Percentiles rank a stretch among this genome's conserved stretches.
phyloP scores from a whole-genome alignment of 1,139 yeast genomes.

The Kluyveromyces sp. region DNA sequence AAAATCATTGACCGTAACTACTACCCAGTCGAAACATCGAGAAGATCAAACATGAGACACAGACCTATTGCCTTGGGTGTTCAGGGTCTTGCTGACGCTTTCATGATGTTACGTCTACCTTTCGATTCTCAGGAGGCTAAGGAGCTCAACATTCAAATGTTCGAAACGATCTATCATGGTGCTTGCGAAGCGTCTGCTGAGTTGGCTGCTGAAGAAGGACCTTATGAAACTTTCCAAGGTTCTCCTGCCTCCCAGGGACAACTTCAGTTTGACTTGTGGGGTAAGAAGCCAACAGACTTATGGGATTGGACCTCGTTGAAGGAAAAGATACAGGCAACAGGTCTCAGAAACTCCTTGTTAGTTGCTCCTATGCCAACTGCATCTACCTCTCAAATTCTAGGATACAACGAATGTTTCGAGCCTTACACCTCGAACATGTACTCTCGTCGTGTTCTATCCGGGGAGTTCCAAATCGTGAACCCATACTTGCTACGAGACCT shows the following conservation, averaged over 20 bases:
- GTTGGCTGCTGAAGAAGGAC: slow-evolving; percentile 57
- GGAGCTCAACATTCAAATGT: slow-evolving; percentile 66
- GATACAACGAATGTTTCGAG: slow-evolving; percentile 86
- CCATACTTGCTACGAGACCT: slow-evolving; percentile 75
- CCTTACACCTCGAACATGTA: slow-evolving; percentile 86
- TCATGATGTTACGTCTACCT: slow-evolving; percentile 67
- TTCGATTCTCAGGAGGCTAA: slow-evolving; percentile 72
- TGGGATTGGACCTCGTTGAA: slow-evolving; percentile 70
- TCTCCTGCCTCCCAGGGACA: slow-evolving; percentile 80
- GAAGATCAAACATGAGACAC: slow-evolving; percentile 61
- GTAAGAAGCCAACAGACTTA: slow-evolving; percentile 55
- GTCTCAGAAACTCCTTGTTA: slow-evolving; percentile 72
- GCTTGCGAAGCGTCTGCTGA: slow-evolving; percentile 77
- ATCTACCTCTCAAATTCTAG: slow-evolving; percentile 84
- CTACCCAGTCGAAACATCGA: slow-evolving; percentile 72
- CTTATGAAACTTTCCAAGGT: slow-evolving; percentile 62
- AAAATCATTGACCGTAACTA: slow-evolving; percentile 69
- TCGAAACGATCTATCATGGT: slow-evolving; percentile 86
- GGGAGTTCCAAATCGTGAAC: slow-evolving; percentile 84
- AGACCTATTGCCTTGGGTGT: slow-evolving; percentile 88
- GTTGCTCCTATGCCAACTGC: slow-evolving; percentile 97
- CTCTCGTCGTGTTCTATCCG: slow-evolving; percentile 79
- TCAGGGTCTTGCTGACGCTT: slow-evolving; percentile 86
- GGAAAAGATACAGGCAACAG: slow-evolving; percentile 50
- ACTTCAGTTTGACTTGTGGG: slow-evolving; percentile 78